Evolutionary conservation across 805 yeast genomes (phyloP), one percentile per base, ranked within the genome.

Genomic region (Lipomyces kockii): DNA sequence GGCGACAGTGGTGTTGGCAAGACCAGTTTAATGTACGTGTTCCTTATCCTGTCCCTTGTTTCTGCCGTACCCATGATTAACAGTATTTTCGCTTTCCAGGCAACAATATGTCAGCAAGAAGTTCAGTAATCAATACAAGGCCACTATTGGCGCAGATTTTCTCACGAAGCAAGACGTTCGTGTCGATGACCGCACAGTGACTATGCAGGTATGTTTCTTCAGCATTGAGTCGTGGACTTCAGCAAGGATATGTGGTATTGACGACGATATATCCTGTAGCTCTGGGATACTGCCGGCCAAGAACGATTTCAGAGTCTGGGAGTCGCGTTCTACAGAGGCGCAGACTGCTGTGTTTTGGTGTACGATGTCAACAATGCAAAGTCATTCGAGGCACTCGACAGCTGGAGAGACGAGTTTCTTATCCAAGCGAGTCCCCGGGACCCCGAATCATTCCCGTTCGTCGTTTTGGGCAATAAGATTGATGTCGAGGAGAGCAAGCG

Each of bases 261-360:
- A 61, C 37, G 32, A 90, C 80, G 20, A 17, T 20, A 43, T 52
- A 11, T 53, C n/a, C 14, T 25, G 8, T 49, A 72, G 75, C 89
- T 95, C 64, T 94, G 99, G 99, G 99, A 94, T 77, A 94, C 99
- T 55, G 98, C 98, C 7, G 99, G 99, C 49, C 99, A 94, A 82
- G 99, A 94, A 80, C 85, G 99, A 75, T 94, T 94, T 84, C 98
- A 95, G 80, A 89, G 96, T 66, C 83, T 94, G 69, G 98, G 98
- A 17, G 98, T 94, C 56, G 98, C 98, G 0, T 94, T 94, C 78
- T 94, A 95, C 79, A 84, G 99, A 75, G 98, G 98, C 49, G 97
- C 98, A 0, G 98, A 95, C 79, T 95, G 98, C 80, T 95, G 98
- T 80, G 97, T 94, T 9, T 83, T 94, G 68, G 97, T 95, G 73